Conservation (phyloP, 495 filamentous ascomycete species). For the Elaphomyces granulatus region DNA sequence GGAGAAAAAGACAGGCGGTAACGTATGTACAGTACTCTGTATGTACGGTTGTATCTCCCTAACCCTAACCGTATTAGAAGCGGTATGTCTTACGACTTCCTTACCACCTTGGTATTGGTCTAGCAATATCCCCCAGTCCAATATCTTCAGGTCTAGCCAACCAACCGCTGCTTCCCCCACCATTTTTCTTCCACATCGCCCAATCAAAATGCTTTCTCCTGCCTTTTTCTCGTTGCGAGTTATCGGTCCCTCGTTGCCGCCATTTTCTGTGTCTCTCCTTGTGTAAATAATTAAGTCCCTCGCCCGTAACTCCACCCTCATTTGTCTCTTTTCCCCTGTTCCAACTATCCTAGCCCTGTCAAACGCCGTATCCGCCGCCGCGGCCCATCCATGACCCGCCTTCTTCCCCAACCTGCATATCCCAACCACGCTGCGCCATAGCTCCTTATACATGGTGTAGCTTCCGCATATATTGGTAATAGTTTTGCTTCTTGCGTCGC, state of each 20-base stretch:
- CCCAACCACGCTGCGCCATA: neutral
- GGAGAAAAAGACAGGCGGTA: neutral
- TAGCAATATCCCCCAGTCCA: constrained; percentile 11
- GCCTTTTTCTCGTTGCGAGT: constrained; percentile 7
- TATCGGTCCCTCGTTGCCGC: too few species aligned
- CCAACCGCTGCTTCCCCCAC: constrained; percentile 15
- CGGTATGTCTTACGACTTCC: neutral
- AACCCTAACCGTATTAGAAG: neutral
- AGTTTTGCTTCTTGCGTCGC: constrained; percentile 3
- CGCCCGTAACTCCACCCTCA: constrained; percentile 11
- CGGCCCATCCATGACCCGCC: neutral
- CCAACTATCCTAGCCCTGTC: constrained; percentile 17
- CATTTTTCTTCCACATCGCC: constrained; percentile 7
- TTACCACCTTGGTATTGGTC: neutral
- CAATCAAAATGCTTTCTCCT: constrained; percentile 14
- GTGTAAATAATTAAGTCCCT: too few species aligned
- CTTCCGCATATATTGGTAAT: constrained; percentile 1
- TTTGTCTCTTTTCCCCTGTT: constrained; percentile 8
- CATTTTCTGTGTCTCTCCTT: too few species aligned
- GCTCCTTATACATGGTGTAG: neutral
- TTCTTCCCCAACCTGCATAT: neutral
- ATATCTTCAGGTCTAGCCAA: constrained; percentile 18
- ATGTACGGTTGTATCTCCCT: too few species aligned
- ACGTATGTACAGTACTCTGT: neutral
- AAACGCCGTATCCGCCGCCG: neutral